Evolutionary conservation across 805 yeast genomes (phyloP).

Genomic region (Starmerella vitae): DNA sequence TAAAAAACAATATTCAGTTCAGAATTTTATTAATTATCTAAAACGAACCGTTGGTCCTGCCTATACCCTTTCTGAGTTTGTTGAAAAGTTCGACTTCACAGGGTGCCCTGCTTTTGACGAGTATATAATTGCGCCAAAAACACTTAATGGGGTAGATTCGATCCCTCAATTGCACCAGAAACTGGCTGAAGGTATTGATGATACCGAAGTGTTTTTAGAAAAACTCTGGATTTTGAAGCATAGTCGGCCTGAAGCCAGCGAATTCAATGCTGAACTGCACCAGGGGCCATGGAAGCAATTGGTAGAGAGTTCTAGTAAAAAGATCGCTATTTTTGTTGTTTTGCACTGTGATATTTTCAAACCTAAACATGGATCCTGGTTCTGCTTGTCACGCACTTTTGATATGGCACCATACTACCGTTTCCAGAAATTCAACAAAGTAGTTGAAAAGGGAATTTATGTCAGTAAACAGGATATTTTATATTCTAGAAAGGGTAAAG

Average conservation of each 20-base stretch:
- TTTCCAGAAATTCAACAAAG: background rate
- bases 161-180: background rate
- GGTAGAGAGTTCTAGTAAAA: background rate
- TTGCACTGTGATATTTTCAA: slow-evolving; percentile 5
- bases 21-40: too few relatives aligned
- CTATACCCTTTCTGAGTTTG: too few relatives aligned
- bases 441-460: background rate
- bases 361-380: background rate
- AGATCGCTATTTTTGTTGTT: slow-evolving; percentile 4
- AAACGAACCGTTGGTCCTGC: too few relatives aligned
- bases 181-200: too few relatives aligned
- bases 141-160: background rate
- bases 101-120: too few relatives aligned
- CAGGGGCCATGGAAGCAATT: slow-evolving; percentile 12
- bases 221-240: background rate
- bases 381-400: background rate
- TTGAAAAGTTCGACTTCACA: too few relatives aligned
- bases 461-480: slow-evolving; percentile 3
- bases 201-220: slow-evolving; percentile 1
- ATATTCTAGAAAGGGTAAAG: background rate
- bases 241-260: background rate
- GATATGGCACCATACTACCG: background rate
- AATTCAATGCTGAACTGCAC: slow-evolving; percentile 8
- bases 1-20: too few relatives aligned
- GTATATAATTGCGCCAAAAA: background rate